A percentile compares a stretch with the other conserved stretches of the same genome.
Evolutionary conservation across 805 yeast species (phyloP).

Genomic region (Suhomyces sp.): DNA sequence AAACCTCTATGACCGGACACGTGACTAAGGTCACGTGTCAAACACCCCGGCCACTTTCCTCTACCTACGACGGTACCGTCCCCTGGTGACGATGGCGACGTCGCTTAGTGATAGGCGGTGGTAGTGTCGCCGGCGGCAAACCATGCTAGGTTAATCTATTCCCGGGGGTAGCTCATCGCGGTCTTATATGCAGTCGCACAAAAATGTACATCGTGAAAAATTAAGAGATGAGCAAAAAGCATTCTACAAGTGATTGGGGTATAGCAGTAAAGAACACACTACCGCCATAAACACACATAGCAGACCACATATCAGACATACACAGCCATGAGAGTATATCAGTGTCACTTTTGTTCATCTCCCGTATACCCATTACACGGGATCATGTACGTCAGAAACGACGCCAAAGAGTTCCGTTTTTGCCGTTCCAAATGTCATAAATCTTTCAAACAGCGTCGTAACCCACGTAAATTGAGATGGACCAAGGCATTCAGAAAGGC

Average conservation of each 20-base stretch:
- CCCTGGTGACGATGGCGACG: too few relatives aligned
- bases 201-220: slow-evolving; percentile 1
- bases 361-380: slow-evolving; percentile 88
- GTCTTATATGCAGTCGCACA: slow-evolving; percentile 1
- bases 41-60: too few relatives aligned
- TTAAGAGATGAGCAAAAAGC: slow-evolving; percentile 2
- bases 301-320: neutral
- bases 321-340: slow-evolving; percentile 69
- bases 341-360: slow-evolving; percentile 96
- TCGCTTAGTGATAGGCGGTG: too few relatives aligned
- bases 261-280: neutral
- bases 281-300: neutral
- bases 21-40: neutral
- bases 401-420: slow-evolving; percentile 95
- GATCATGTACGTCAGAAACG: slow-evolving; percentile 96
- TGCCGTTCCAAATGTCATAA: slow-evolving; percentile 98
- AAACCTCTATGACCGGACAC: neutral
- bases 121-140: too few relatives aligned
- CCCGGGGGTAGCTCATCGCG: slow-evolving; percentile 2
- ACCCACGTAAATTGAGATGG: slow-evolving; percentile 97
- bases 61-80: too few relatives aligned
- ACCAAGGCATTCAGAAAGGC: slow-evolving; percentile 98
- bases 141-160: too few relatives aligned
- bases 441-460: slow-evolving; percentile 95
- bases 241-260: neutral